Evolutionary conservation across 768 basidiomycete genomes (phyloP), one percentile per base, ranked within the genome.

Genomic region (Trametes cingulata): DNA sequence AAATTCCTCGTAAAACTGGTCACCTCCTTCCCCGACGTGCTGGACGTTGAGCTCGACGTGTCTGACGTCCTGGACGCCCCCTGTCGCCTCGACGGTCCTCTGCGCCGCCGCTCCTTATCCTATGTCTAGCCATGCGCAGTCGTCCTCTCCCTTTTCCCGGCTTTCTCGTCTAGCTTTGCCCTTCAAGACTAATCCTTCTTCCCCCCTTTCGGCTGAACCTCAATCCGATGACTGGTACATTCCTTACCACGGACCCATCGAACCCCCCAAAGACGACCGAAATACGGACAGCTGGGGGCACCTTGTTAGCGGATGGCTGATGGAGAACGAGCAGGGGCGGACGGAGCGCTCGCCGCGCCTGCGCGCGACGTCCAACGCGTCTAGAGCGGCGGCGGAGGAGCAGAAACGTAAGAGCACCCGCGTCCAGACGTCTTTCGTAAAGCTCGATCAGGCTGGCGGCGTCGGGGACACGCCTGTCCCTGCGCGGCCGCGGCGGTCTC

Each of bases 181-280:
- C 49, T 53, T 68, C 68, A 58, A 45, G 65, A 39, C 67, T 45
- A 66, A 64, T 43, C 56, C 67, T 52, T 65, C 68, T 20, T 56
- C 68, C 37, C 56, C 67, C 13, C 67, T 64, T 33, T 24, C 61
- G 8, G 36, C 49, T 2, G 61, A 59, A 33, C 39, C 65, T 2
- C 49, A 53, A 7, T 75, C 79, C 22, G 80, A 80, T 19, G 81
- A 85, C 56, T 84, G 83, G 81, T 85, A 85, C 71, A 83, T 83
- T 48, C 85, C 85, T 0, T 86, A 87, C 76, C 83, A 82, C 62
- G 84, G 85, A 0, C 84, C 86, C 0, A 80, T 82, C 72, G 85
- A 87, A 63, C 69, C 71, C n/a, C 76, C 60, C 63, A 72, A 45
- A 64, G 61, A 39, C 56, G 63, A 68, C 65, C 60, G 59, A 22